Evolutionary conservation across 2,329 filamentous ascomycete genomes (phyloP).

Genomic region (Ophiostoma sp.): DNA sequence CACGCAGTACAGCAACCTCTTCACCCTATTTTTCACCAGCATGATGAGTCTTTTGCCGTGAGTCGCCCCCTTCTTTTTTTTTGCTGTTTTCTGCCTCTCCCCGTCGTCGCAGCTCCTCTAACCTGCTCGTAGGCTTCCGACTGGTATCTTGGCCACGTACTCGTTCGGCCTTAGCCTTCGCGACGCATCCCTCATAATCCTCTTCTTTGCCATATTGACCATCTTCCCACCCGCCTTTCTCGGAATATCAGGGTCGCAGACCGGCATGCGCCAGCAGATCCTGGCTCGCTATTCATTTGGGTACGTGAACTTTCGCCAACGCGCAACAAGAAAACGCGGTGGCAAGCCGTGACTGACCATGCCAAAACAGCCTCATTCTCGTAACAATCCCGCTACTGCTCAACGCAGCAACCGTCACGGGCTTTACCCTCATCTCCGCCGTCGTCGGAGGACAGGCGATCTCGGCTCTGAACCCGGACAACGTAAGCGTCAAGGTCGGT

Average conservation of each 20-base stretch:
- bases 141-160: slow-evolving; percentile 53
- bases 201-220: slow-evolving; percentile 55
- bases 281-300: slow-evolving; percentile 58
- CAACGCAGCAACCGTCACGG: slow-evolving; percentile 53
- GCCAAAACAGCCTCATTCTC: slow-evolving; percentile 40
- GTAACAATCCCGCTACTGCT: slow-evolving; percentile 48
- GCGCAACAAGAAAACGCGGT: slow-evolving; percentile 19
- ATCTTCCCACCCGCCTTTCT: slow-evolving; percentile 52
- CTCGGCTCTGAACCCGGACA: slow-evolving; percentile 42
- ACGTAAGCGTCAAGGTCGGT: slow-evolving; percentile 48
- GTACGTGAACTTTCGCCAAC: slow-evolving; percentile 30
- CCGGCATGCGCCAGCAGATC: slow-evolving; percentile 55
- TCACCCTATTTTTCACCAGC: slow-evolving; percentile 57
- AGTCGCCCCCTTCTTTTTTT: slow-evolving; percentile 30
- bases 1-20: slow-evolving; percentile 50
- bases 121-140: slow-evolving; percentile 43
- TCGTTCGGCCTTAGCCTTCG: slow-evolving; percentile 50
- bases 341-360: not conserved
- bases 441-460: slow-evolving; percentile 53
- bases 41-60: slow-evolving; percentile 54
- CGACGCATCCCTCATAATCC: slow-evolving; percentile 51
- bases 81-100: too few species aligned
- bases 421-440: slow-evolving; percentile 53
- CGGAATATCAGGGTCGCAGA: slow-evolving; percentile 50
- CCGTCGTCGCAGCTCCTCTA: slow-evolving; percentile 10